Percentiles rank a stretch among this genome's conserved stretches.
These are phyloP conservation scores for Coemansia sp. DNA, from an alignment of 192 early-diverging fungal species.

Conservation along the genomic window DNA sequence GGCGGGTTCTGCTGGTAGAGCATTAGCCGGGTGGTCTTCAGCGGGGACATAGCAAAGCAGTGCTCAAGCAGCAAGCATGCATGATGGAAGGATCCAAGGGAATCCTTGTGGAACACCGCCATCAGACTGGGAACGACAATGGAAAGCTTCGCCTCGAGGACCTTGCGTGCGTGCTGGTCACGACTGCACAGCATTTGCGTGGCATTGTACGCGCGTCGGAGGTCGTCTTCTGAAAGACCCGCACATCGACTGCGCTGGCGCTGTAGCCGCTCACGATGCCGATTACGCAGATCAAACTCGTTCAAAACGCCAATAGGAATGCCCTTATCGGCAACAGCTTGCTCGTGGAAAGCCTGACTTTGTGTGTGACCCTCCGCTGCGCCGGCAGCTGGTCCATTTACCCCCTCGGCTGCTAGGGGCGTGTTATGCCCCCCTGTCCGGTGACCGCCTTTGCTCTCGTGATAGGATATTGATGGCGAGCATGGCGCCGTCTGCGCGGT, in stretches of 20 bases:
- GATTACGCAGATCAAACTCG: conserved; percentile 40
- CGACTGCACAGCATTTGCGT: conserved; percentile 47
- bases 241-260: conserved; percentile 42
- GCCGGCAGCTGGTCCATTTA: background rate
- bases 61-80: conserved; percentile 53
- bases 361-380: conserved; percentile 3
- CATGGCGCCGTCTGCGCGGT: conserved; percentile 35
- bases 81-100: conserved; percentile 56
- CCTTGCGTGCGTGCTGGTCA: conserved; percentile 36
- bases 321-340: conserved; percentile 9
- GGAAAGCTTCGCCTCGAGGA: conserved; percentile 49
- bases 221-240: conserved; percentile 40
- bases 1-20: conserved; percentile 54
- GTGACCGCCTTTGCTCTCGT: conserved; percentile 1
- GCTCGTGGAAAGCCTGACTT: background rate
- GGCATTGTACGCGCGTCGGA: conserved; percentile 52
- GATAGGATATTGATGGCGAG: conserved; percentile 30
- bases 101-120: conserved; percentile 54
- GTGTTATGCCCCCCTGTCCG: background rate
- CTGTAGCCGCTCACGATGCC: conserved; percentile 40
- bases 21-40: conserved; percentile 42
- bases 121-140: conserved; percentile 51
- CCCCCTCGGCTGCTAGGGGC: background rate
- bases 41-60: conserved; percentile 47
- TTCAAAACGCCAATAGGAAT: conserved; percentile 23